phyloP scores from a whole-genome alignment of 1,284 basidiomycete genomes.

The Somion occarium region DNA sequence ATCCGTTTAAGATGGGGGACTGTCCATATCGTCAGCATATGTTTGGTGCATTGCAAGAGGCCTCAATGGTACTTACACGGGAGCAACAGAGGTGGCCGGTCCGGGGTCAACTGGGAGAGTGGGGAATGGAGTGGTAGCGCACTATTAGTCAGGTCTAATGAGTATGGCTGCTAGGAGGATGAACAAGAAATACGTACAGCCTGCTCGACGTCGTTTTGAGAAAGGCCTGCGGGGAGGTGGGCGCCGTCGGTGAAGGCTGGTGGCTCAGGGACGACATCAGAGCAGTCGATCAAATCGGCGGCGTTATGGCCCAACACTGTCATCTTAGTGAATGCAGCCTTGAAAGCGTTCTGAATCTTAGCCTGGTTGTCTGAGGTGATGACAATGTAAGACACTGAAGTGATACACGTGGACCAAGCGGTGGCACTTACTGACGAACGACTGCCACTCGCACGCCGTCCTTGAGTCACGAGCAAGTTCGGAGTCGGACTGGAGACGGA shows the following conservation, averaged over 20 bases:
- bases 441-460: constrained; percentile 24
- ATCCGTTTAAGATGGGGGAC: not conserved
- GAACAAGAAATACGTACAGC: constrained; percentile 19
- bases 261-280: constrained; percentile 26
- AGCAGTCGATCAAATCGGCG: constrained; percentile 19
- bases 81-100: constrained; percentile 18
- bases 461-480: constrained; percentile 23
- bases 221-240: constrained; percentile 32
- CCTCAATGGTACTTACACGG: constrained; percentile 14
- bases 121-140: constrained; percentile 13
- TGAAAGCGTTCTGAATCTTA: constrained; percentile 24
- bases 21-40: not conserved
- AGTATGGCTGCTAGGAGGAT: not conserved
- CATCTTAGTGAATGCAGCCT: constrained; percentile 27
- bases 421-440: constrained; percentile 13
- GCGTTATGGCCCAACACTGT: constrained; percentile 24
- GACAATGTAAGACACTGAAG: not conserved
- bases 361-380: constrained; percentile 22
- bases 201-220: constrained; percentile 31
- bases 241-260: constrained; percentile 20
- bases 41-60: not conserved
- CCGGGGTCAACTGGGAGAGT: constrained; percentile 14
- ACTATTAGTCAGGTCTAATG: constrained; percentile 3
- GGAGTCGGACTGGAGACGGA: constrained; percentile 28
- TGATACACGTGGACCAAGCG: not conserved